phyloP scores from a whole-genome alignment of 2,329 filamentous ascomycete genomes.

The Botrytis medusae region DNA sequence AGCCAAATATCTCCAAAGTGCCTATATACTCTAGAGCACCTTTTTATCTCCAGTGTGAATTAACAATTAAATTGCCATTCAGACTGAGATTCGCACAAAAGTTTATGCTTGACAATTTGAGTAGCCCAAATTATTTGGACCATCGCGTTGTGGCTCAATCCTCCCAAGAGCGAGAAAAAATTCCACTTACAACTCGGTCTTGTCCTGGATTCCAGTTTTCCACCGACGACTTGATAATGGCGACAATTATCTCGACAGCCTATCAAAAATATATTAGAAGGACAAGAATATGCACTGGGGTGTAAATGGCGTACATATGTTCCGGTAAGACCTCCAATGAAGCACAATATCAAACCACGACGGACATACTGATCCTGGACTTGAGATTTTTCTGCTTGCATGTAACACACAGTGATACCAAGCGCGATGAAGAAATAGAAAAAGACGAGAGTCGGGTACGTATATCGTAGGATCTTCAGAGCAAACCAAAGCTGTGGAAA shows the following conservation, averaged over 20 bases:
- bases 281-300: neutral
- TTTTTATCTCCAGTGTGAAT: neutral
- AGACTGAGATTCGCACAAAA: neutral
- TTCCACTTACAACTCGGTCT: slow-evolving; percentile 36
- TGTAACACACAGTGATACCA: slow-evolving; percentile 52
- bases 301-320: slow-evolving; percentile 43
- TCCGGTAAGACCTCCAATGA: slow-evolving; percentile 40
- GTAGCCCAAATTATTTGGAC: neutral
- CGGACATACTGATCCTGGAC: slow-evolving; percentile 43
- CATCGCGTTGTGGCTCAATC: neutral
- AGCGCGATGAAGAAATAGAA: slow-evolving; percentile 56
- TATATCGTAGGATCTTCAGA: slow-evolving; percentile 51
- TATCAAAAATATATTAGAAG: slow-evolving; percentile 40
- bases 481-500: slow-evolving; percentile 26
- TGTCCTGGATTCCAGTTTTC: slow-evolving; percentile 33
- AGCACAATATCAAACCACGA: slow-evolving; percentile 46
- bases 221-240: slow-evolving; percentile 33
- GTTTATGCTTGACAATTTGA: neutral
- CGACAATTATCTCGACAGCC: slow-evolving; percentile 37
- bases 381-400: slow-evolving; percentile 49
- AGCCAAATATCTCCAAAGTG: neutral
- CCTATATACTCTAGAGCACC: neutral
- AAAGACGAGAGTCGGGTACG: slow-evolving; percentile 57
- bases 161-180: neutral
- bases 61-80: neutral